These are phyloP conservation scores for Lachnellula arida DNA, from an alignment of 2,329 filamentous ascomycete species.

Conservation along the genomic window DNA sequence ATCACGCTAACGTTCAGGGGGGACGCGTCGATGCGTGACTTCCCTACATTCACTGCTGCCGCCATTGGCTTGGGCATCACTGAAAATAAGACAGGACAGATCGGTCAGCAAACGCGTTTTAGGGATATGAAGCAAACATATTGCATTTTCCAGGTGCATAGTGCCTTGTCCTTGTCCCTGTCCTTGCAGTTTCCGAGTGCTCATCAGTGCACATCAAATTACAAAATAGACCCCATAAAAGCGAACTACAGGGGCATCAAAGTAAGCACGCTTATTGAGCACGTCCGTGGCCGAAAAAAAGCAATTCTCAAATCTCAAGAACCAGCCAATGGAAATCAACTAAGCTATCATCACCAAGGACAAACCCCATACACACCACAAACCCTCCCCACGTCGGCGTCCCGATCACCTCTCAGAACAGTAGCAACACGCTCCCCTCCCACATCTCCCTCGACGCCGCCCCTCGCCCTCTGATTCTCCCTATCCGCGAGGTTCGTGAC, in stretches of 20 bases:
- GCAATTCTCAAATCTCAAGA: neutral
- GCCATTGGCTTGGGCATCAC: neutral
- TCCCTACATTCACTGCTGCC: neutral
- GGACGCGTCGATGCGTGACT: neutral
- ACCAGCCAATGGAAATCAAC: neutral
- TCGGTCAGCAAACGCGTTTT: neutral
- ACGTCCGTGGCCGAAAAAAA: neutral
- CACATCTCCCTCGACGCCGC: conserved; percentile 18
- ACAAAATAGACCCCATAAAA: too few species aligned
- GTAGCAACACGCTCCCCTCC: conserved; percentile 30
- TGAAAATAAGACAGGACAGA: too few species aligned
- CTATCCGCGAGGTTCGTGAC: conserved; percentile 11
- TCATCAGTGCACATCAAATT: neutral
- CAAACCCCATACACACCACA: conserved; percentile 14
- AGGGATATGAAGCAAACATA: neutral
- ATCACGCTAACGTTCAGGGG: neutral
- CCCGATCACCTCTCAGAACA: conserved; percentile 19
- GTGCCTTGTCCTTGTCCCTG: neutral
- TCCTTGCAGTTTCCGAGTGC: neutral
- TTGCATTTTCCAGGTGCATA: neutral
- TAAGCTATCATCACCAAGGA: conserved; percentile 4
- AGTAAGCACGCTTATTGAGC: neutral
- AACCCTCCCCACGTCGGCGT: conserved; percentile 20
- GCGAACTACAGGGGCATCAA: neutral
- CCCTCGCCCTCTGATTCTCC: conserved; percentile 4